phyloP scores from a whole-genome alignment of 345 rosid genomes.

The Bruguiera gymnorhiza region DNA sequence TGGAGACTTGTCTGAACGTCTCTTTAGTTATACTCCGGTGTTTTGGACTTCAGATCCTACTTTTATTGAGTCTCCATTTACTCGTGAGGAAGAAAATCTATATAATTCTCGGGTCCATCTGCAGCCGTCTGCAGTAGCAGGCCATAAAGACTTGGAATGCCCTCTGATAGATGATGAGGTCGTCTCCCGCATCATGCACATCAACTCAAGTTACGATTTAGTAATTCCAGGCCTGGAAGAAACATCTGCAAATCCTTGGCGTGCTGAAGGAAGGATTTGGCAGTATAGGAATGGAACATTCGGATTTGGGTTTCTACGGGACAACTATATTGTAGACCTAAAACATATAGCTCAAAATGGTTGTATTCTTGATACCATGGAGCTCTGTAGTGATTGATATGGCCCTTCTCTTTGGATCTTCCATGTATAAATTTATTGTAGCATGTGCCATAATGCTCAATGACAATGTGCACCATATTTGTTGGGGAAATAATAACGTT shows the following conservation, averaged over 20 bases:
- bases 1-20: slow-evolving; percentile 47
- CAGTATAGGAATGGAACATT: slow-evolving; percentile 65
- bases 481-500: slow-evolving; percentile 3
- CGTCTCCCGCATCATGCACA: slow-evolving; percentile 51
- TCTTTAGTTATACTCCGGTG: slow-evolving; percentile 48
- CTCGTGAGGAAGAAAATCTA: slow-evolving; percentile 50
- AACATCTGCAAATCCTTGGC: slow-evolving; percentile 31
- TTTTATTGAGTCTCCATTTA: slow-evolving; percentile 43
- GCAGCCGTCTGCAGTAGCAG: slow-evolving; percentile 29
- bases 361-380: slow-evolving; percentile 45
- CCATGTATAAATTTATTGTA: background rate
- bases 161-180: slow-evolving; percentile 24
- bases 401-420: background rate
- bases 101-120: slow-evolving; percentile 50
- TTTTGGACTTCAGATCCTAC: slow-evolving; percentile 65
- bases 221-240: slow-evolving; percentile 41
- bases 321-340: slow-evolving; percentile 60
- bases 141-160: slow-evolving; percentile 13
- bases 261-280: slow-evolving; percentile 84
- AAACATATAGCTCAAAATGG: slow-evolving; percentile 60
- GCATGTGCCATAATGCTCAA: slow-evolving; percentile 1
- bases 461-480: slow-evolving; percentile 5
- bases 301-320: slow-evolving; percentile 74
- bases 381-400: slow-evolving; percentile 19
- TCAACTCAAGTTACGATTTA: slow-evolving; percentile 60